phyloP scores from a whole-genome alignment of 2,329 filamentous ascomycete genomes.

The Neonectria magnoliae region DNA sequence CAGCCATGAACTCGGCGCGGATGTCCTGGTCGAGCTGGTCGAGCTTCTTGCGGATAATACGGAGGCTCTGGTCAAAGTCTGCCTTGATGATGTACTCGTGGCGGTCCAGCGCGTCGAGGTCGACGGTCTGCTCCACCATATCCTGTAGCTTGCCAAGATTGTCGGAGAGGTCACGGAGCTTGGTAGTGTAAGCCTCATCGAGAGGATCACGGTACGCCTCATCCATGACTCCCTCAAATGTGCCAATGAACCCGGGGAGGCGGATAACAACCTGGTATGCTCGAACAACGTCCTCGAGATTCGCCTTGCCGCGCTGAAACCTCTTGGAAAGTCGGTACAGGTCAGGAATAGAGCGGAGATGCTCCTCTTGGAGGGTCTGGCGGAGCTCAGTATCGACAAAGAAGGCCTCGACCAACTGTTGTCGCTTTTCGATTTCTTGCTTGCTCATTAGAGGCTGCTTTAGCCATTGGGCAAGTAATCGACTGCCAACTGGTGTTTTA shows the following conservation, averaged over 20 bases:
- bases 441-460: conserved; percentile 97
- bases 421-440: conserved; percentile 86
- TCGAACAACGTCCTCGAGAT: conserved; percentile 92
- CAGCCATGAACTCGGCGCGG: conserved; percentile 80
- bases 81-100: conserved; percentile 99
- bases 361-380: conserved; percentile 96
- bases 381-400: conserved; percentile 90
- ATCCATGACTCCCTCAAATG: conserved; percentile 94
- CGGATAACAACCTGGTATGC: conserved; percentile 95
- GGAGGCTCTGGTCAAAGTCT: conserved; percentile 90
- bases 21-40: conserved; percentile 87
- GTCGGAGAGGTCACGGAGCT: conserved; percentile 79
- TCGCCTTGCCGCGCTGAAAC: conserved; percentile 91
- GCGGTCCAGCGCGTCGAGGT: conserved; percentile 92
- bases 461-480: conserved; percentile 92
- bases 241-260: conserved; percentile 87
- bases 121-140: conserved; percentile 98
- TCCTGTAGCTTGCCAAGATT: conserved; percentile 88
- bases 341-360: conserved; percentile 91
- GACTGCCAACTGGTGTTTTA: conserved; percentile 93
- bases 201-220: conserved; percentile 89
- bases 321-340: conserved; percentile 93
- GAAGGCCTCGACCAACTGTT: conserved; percentile 95
- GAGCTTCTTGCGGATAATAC: conserved; percentile 89
- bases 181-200: conserved; percentile 86